Evolutionary conservation across 495 filamentous ascomycete species (phyloP), one percentile per base, ranked within the genome.

Genomic region (Talaromyces liani): DNA sequence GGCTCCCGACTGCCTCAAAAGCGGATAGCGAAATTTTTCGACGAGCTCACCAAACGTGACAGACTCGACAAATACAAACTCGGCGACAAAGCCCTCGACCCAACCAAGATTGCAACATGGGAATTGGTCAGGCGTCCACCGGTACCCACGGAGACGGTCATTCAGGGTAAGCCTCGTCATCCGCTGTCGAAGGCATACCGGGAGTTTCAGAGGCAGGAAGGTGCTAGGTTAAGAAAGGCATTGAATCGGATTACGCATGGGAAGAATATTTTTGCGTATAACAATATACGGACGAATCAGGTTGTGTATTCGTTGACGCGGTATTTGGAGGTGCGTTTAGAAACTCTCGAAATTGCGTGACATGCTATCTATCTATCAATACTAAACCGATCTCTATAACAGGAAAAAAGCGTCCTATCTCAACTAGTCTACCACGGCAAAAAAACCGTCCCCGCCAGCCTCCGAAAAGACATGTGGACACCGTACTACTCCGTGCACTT

Each of bases 391-490:
- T 36, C 51, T 54, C 22, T 9, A 56, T 4, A 22, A 51, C 58
- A 91, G 89, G 82, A 88, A 77, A 84, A 84, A 74, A 82, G 78
- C 63, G 77, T 86, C 63, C 75, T 95, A 62, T 78, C 80, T 57
- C 94, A 98, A 75, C 76, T 97, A 64, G 80, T 91, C 66, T 96
- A 86, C 81, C 87, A 91, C 58, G 94, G 93, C 79, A 96, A 96
- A 77, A 94, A 98, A 70, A 88, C 90, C 65, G 81, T 88, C 36
- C 92, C 92, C 4, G 72, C 85, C 61, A 79, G 83, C 58, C 75
- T 98, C 53, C 91, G 94, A 64, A 92, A 91, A 77, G 94, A 98
- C 73, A 84, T 93, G 74, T 98, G 94, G 94, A 75, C 75, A n/a
- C 90, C 91, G 0, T 82, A 94, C 69, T 91, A 85, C 63, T 82